phyloP scores from a whole-genome alignment of 495 filamentous ascomycete species.

The Penicillium coffeae region DNA sequence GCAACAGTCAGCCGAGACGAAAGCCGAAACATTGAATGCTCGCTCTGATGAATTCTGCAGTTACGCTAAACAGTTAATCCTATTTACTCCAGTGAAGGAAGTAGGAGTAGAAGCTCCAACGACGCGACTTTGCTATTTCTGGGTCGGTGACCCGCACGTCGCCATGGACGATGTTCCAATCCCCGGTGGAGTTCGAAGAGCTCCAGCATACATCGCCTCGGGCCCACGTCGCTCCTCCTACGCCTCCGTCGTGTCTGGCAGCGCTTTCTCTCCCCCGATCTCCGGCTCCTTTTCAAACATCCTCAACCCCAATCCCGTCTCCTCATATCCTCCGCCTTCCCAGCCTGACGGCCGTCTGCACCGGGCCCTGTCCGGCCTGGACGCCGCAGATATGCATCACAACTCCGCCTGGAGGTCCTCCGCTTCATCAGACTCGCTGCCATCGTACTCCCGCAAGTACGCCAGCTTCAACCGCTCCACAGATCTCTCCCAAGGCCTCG shows the following conservation, averaged over 20 bases:
- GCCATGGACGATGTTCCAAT: conserved; percentile 46
- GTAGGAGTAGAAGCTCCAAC: not conserved
- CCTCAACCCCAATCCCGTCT: conserved; percentile 44
- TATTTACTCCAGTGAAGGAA: not conserved
- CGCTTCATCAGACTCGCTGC: conserved; percentile 38
- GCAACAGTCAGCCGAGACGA: conserved; percentile 14
- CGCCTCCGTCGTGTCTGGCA: conserved; percentile 75
- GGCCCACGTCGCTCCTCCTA: conserved; percentile 62
- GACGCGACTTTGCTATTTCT: too few relatives aligned
- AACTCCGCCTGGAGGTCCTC: conserved; percentile 40
- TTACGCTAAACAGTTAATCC: too few relatives aligned
- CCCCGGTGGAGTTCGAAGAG: conserved; percentile 45
- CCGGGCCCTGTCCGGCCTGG: conserved; percentile 33
- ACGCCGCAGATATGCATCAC: conserved; percentile 48
- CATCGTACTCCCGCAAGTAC: conserved; percentile 60
- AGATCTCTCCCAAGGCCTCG: conserved; percentile 27
- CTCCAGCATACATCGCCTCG: conserved; percentile 41
- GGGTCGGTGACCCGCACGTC: conserved; percentile 19
- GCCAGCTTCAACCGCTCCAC: conserved; percentile 41
- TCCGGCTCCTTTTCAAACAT: conserved; percentile 59
- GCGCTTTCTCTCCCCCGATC: conserved; percentile 47
- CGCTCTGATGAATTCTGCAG: not conserved
- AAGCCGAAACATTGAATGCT: not conserved
- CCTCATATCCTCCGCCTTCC: conserved; percentile 36
- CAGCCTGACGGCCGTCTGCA: conserved; percentile 32